Conservation (phyloP, 768 basidiomycete species). For the Termitomyces sp. region DNA sequence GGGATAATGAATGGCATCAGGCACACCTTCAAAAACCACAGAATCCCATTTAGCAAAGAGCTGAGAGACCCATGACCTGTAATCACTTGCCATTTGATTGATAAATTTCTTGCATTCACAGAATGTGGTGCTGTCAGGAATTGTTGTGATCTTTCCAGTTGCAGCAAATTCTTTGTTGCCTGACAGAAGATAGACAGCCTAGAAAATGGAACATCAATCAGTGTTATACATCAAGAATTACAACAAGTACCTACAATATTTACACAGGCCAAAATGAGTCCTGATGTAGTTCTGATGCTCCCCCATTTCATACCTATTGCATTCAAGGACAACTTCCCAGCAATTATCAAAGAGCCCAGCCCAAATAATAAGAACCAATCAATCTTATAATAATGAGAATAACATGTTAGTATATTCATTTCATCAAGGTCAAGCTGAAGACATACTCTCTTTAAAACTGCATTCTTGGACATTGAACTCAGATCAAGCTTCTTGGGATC, state of each 20-base stretch:
- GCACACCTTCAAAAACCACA: neutral
- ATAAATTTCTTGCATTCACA: neutral
- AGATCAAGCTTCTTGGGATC: neutral
- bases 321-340: neutral
- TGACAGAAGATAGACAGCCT: neutral
- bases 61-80: neutral
- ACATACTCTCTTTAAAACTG: neutral
- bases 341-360: neutral
- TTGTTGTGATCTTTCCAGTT: neutral
- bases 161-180: neutral
- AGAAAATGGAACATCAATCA: neutral
- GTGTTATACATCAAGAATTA: no score
- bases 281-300: neutral
- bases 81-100: neutral
- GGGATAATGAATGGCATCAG: neutral
- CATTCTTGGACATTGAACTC: neutral
- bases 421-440: no score
- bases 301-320: neutral
- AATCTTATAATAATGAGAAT: neutral
- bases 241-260: neutral
- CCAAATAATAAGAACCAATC: neutral
- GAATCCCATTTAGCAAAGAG: neutral
- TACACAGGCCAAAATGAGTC: neutral
- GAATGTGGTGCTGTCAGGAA: neutral
- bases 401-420: neutral